phyloP scores from a whole-genome alignment of 2,329 filamentous ascomycete species.

The Lojkania enalia region DNA sequence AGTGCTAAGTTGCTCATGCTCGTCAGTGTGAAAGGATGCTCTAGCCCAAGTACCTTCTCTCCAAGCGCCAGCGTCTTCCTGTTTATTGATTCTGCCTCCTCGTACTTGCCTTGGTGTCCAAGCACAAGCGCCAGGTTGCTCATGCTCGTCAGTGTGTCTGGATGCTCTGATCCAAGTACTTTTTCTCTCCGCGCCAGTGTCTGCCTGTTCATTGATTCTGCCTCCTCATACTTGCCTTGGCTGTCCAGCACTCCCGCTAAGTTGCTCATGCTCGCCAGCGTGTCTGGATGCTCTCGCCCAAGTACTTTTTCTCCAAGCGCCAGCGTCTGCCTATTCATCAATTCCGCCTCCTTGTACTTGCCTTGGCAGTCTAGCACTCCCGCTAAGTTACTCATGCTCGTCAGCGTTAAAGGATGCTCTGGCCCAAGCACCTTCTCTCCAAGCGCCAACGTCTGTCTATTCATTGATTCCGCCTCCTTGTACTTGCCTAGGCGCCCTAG shows the following conservation, averaged over 20 bases:
- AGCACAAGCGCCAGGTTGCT: conserved; percentile 1
- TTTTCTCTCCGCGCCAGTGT: conserved; percentile 7
- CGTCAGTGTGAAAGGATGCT: conserved; percentile 1
- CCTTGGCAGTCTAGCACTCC: not conserved
- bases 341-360: conserved; percentile 13
- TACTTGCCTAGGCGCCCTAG: not conserved
- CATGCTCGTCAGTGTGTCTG: conserved; percentile 6
- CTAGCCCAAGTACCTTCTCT: conserved; percentile 4
- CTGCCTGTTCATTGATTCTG: conserved; percentile 13
- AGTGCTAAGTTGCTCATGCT: conserved; percentile 5
- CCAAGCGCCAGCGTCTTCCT: conserved; percentile 1
- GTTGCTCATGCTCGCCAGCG: not conserved
- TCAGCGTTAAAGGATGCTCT: conserved; percentile 6
- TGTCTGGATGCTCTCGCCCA: conserved; percentile 1
- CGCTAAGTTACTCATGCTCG: conserved; percentile 5
- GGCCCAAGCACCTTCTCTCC: conserved; percentile 7
- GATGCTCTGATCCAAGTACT: conserved; percentile 8
- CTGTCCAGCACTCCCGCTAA: not conserved
- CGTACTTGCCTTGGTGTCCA: conserved; percentile 1
- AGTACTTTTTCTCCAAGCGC: conserved; percentile 2
- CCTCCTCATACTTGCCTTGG: conserved; percentile 3
- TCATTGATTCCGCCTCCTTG: conserved; percentile 5
- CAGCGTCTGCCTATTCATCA: conserved; percentile 7
- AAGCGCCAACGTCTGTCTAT: conserved; percentile 4
- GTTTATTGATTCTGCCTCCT: conserved; percentile 15